phyloP scores from a whole-genome alignment of 2,329 filamentous ascomycete species.

The Alternaria sp. region DNA sequence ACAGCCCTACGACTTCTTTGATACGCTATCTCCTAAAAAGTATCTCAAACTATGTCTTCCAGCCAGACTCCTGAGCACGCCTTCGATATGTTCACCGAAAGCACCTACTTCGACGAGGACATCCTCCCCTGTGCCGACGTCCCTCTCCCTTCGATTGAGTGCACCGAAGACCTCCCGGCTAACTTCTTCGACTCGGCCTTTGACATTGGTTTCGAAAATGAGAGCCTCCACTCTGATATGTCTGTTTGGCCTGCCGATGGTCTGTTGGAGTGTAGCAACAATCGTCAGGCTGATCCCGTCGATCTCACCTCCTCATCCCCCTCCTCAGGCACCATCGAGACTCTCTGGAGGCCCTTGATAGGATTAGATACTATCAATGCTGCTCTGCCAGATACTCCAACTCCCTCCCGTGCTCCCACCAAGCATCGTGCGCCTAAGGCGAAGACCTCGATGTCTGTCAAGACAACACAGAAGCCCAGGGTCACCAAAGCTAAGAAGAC shows the following conservation, averaged over 20 bases:
- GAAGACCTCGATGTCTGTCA: neutral
- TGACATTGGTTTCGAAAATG: neutral
- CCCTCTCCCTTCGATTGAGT: neutral
- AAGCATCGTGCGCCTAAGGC: neutral
- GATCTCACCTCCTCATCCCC: neutral
- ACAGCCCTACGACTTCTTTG: neutral
- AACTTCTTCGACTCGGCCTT: neutral
- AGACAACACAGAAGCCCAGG: conserved; percentile 4
- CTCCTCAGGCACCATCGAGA: neutral
- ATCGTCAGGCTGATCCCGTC: too few relatives aligned
- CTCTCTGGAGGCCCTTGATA: conserved; percentile 2
- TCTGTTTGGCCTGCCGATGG: neutral
- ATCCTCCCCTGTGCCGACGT: neutral
- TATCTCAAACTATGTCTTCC: neutral
- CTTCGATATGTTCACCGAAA: conserved; percentile 4
- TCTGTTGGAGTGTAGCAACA: neutral
- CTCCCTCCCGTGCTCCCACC: neutral
- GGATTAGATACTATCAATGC: neutral
- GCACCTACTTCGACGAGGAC: neutral
- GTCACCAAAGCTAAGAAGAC: neutral
- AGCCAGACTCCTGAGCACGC: neutral
- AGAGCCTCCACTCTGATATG: neutral
- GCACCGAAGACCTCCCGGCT: neutral
- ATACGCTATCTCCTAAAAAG: neutral
- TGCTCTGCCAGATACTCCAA: neutral